Evolutionary conservation across 75 land plant genomes (phyloP), one percentile per base, ranked within the genome.

Genomic region (Pinus taeda): DNA sequence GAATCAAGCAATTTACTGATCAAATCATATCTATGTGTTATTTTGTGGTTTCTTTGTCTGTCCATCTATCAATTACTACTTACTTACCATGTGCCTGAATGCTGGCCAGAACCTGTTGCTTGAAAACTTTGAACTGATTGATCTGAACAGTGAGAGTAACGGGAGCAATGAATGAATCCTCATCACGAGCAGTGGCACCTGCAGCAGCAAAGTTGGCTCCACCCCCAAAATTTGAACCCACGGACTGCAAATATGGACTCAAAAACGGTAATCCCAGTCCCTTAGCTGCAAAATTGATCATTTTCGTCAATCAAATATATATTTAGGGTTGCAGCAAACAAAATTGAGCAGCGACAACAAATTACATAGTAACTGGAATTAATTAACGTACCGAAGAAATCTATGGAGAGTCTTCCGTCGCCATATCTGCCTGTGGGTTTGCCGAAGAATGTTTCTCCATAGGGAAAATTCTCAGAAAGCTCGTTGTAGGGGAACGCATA

Each of bases 161-260:
- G 12, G 85, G 85, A 1, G 58, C 60, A 22, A 79, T 75, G 29
- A 77, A 61, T 21, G 53, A 45, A 45, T 45, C 53, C 8, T 6
- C 9, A 7, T 45, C 53, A 45, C 7, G 53, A 45, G 53, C 53
- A 45, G 53, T 45, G 53, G 53, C 53, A 45, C 53, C 53, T 45
- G 53, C 53, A 7, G 53, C 53, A 3, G 92, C 93, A 71, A 91
- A 91, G 57, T 91, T 91, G 24, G 88, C 92, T 59, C 93, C 93
- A 74, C 84, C 85, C 15, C 79, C 66, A 76, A 80, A 91, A 73
- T 83, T 85, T 8, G 93, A 53, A 20, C 84, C 53, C 53, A 45
- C 53, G 53, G 53, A 45, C 9, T 45, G 53, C 53, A 45, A 6
- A 45, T 45, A 45, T 88, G 91, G 82, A 59, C 71, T 80, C 67